Conservation (phyloP, 2,329 filamentous ascomycete genomes). For the Calycina marina region DNA sequence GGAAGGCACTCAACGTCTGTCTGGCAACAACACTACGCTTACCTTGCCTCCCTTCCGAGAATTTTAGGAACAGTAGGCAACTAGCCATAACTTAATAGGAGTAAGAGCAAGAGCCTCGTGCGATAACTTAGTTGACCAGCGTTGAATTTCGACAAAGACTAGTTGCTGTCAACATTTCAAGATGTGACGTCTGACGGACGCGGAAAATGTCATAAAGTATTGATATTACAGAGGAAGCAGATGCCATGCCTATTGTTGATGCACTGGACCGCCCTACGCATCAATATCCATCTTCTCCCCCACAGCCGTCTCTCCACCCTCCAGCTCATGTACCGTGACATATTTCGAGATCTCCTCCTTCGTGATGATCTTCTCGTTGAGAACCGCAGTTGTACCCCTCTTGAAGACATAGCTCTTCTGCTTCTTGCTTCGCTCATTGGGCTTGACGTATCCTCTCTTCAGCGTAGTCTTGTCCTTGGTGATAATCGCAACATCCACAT, state of each 20-base stretch:
- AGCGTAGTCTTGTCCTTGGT: slow-evolving; percentile 89
- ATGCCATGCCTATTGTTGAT: background rate
- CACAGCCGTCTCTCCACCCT: slow-evolving; percentile 34
- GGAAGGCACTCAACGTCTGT: no score
- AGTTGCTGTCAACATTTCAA: no score
- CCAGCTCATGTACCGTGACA: slow-evolving; percentile 77
- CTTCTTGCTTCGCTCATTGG: slow-evolving; percentile 84
- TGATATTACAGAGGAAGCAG: slow-evolving; percentile 1
- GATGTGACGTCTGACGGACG: no score
- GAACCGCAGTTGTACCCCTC: slow-evolving; percentile 82
- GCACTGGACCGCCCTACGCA: slow-evolving; percentile 26
- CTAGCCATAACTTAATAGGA: no score
- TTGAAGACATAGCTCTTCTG: slow-evolving; percentile 84
- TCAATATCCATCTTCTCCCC: slow-evolving; percentile 59
- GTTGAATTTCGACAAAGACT: no score
- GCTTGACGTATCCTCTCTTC: slow-evolving; percentile 82
- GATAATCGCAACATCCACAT: slow-evolving; percentile 94
- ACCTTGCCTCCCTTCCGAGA: no score
- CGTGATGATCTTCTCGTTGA: slow-evolving; percentile 92
- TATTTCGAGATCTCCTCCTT: slow-evolving; percentile 91
- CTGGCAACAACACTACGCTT: no score
- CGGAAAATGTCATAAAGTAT: background rate
- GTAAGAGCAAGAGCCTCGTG: no score
- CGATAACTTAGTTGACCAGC: no score
- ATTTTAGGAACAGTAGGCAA: no score